Percentiles rank a stretch among this genome's conserved stretches.
These are phyloP conservation scores for Shiraia sp. DNA, from an alignment of 2,329 filamentous ascomycete species.

Conservation along the genomic window DNA sequence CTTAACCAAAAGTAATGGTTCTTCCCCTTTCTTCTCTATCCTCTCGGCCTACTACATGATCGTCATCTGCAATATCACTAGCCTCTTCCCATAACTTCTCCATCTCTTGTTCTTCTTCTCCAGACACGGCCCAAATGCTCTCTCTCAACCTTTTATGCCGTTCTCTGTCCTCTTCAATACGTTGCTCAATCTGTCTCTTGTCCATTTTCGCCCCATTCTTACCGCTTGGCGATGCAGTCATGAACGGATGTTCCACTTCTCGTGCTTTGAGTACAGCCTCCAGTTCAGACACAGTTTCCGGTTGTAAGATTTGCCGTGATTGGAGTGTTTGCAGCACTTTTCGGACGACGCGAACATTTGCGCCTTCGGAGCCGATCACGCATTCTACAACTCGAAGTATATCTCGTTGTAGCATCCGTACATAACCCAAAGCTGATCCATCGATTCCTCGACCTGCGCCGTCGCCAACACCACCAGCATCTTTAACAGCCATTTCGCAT, in stretches of 20 bases:
- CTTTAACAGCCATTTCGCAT: constrained; percentile 79
- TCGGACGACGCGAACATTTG: constrained; percentile 90
- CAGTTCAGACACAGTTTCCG: constrained; percentile 75
- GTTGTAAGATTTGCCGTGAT: constrained; percentile 71
- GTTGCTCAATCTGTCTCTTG: constrained; percentile 88
- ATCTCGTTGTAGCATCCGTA: constrained; percentile 93
- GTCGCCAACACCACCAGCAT: constrained; percentile 72
- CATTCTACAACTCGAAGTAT: constrained; percentile 90
- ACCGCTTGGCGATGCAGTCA: constrained; percentile 19
- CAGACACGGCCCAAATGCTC: constrained; percentile 86
- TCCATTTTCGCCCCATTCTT: constrained; percentile 62
- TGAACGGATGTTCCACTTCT: constrained; percentile 54
- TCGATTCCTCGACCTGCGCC: constrained; percentile 70
- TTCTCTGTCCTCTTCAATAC: constrained; percentile 95
- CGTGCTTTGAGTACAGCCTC: constrained; percentile 82
- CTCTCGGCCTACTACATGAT: constrained; percentile 75
- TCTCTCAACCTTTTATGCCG: constrained; percentile 90
- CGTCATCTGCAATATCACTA: constrained; percentile 85
- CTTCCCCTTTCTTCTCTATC: constrained; percentile 64
- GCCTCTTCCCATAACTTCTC: constrained; percentile 83
- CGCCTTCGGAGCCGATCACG: constrained; percentile 85
- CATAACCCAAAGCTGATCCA: constrained; percentile 72
- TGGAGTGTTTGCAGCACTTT: constrained; percentile 76
- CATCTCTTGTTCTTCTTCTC: constrained; percentile 67
- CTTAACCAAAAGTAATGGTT: constrained; percentile 48